These are phyloP conservation scores for Capsella rubella DNA, from an alignment of 441 rosid genomes.

Conservation along the genomic window DNA sequence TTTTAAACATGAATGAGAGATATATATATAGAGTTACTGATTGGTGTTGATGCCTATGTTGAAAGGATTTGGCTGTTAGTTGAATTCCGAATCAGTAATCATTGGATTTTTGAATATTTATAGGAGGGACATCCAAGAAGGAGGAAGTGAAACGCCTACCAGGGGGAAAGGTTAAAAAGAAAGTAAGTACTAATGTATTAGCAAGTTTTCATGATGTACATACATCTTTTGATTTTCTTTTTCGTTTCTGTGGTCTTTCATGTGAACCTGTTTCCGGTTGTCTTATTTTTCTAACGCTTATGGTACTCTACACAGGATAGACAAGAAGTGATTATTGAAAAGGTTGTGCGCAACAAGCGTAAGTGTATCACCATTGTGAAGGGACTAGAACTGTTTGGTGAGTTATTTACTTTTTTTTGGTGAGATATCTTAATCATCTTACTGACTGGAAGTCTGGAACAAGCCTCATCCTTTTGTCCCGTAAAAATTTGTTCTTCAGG, in stretches of 20 bases:
- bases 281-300: constrained; percentile 1
- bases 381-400: constrained; percentile 95
- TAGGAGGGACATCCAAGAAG: constrained; percentile 59
- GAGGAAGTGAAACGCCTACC: constrained; percentile 95
- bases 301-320: constrained; percentile 59
- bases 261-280: not conserved
- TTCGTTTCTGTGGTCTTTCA: not conserved
- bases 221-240: not conserved
- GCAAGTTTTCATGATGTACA: constrained; percentile 8
- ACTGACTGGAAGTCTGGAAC: constrained; percentile 29
- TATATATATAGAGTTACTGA: not conserved
- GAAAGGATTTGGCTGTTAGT: not conserved
- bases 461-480: constrained; percentile 33
- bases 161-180: constrained; percentile 94
- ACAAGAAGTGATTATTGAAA: constrained; percentile 90
- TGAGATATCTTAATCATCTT: not conserved
- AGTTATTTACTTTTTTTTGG: constrained; percentile 43
- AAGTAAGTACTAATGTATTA: constrained; percentile 55
- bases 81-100: not conserved
- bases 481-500: constrained; percentile 51
- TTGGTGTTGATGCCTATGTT: constrained; percentile 1
- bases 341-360: constrained; percentile 90
- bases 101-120: not conserved
- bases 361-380: constrained; percentile 90
- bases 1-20: constrained; percentile 5